Base-by-base conservation (phyloP, 2,329 filamentous ascomycete genomes). In the Exserohilum turcica region DNA sequence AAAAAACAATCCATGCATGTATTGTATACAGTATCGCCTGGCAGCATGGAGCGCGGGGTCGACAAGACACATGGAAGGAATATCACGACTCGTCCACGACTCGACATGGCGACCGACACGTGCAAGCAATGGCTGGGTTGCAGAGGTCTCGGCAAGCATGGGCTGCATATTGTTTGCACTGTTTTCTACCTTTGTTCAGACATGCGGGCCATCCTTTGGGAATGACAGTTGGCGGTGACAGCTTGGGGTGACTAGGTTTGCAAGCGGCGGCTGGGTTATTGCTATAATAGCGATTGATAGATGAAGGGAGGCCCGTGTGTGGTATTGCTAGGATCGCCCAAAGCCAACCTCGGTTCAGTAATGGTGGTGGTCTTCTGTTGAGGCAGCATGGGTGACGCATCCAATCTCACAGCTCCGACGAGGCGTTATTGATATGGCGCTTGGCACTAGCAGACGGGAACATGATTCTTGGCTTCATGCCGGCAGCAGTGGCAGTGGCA, bases 21-120 rank as follows among this genome's bases (percentile, higher is more conserved):
- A 71, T 50, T 18, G n/a, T n/a, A 67, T 71, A 68, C 21, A 66
- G 62, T 67, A 66, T 43, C 60, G 43, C 40, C 56, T 43, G 52
- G 35, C 50, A 52, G 48, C 56, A 61, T 57, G 48, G 45, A 43
- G 45, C 10, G 45, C 10, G 58, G 53, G 40, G 52, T 61, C 27
- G 32, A 54, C 40, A 28, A 48, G 43, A 46, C 32, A 43, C 13
- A 13, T 33, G 45, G 24, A 48, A 43, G 16, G 39, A 38, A 42
- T 38, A 31, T 18, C 18, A 54, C 31, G 42, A 42, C 38, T 35
- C 24, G 13, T 50, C 18, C 28, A 48, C 45, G 35, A 49, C 28
- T 12, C 6, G 19, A 50, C 16, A 33, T n/a, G 16, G n/a, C 28
- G n/a, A 24, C 28, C 13, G 33, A 12, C 32, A 35, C 28, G 3